Evolutionary conservation across 2,329 filamentous ascomycete genomes (phyloP).

Genomic region (Alternaria panax): DNA sequence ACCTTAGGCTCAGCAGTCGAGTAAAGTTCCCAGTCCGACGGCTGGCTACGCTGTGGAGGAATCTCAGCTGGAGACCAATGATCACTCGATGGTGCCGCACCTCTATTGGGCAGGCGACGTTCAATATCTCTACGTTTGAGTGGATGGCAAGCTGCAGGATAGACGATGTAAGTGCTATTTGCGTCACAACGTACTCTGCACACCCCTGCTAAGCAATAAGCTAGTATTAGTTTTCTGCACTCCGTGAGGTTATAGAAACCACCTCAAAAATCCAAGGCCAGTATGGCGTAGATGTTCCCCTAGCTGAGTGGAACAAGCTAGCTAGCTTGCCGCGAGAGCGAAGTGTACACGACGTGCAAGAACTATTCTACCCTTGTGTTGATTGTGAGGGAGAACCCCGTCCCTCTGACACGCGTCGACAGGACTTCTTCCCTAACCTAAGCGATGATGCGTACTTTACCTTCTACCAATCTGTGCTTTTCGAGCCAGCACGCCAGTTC

Average conservation of each 20-base stretch:
- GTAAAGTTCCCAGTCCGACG: not conserved
- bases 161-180: constrained; percentile 1
- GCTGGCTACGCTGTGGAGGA: not conserved
- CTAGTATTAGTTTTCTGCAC: constrained; percentile 14
- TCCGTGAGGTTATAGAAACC: constrained; percentile 8
- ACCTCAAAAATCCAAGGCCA: constrained; percentile 2
- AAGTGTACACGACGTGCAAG: constrained; percentile 6
- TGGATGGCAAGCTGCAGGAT: not conserved
- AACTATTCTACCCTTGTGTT: constrained; percentile 9
- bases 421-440: constrained; percentile 7
- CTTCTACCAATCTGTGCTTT: too few relatives aligned
- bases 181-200: not conserved
- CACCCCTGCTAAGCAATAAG: constrained; percentile 1
- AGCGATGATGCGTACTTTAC: not conserved
- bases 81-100: not conserved
- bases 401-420: not conserved
- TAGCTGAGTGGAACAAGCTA: constrained; percentile 15
- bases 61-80: not conserved
- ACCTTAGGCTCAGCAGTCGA: not conserved
- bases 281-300: constrained; percentile 6
- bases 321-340: not conserved
- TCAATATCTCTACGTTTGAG: not conserved
- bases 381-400: not conserved
- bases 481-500: too few relatives aligned
- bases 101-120: not conserved